Evolutionary conservation across 306 rosid species (phyloP), one percentile per base, ranked within the genome.

Genomic region (Quercus parvula): DNA sequence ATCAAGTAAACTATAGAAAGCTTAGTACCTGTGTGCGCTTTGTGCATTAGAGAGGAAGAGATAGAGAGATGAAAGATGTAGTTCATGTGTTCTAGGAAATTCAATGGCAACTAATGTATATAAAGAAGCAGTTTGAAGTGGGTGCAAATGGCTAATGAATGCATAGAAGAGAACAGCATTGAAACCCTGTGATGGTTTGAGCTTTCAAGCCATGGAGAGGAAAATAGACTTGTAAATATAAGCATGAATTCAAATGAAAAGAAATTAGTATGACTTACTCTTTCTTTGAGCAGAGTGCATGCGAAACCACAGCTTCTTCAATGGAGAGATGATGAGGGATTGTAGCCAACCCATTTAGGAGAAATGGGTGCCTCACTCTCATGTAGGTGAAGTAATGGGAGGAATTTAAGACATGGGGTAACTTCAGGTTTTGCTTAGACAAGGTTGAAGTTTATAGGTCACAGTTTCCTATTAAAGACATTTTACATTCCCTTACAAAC

Each of bases 331-430:
- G 85, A 94, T 22, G 85, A 94, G 84, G 87, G 98, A 90, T 81
- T 89, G 97, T 12, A 94, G 92, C 96, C 94, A 92, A 87, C 98
- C 93, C 97, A 94, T 94, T 49, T 88, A 85, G 88, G 79, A 80
- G 86, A 81, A 80, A 78, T 76, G 77, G 84, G 77, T 71, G 82
- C 78, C 80, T 79, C 77, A 85, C 91, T 79, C 77, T 87, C 91
- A 87, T 84, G 87, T 78, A 78, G 72, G 67, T 75, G 81, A 78
- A 78, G 76, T 57, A 76, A 76, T 28, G 31, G 77, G 72, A 70
- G 84, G 27, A 80, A 81, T 84, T 67, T 55, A 84, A 79, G 44
- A 52, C 85, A 72, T 64, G 75, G 54, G 61, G 51, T 44, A 70
- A 56, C 67, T 73, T 81, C 56, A 70, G 86, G 71, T 80, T 76